A percentile compares a stretch with the other conserved stretches of the same genome.
phyloP scores from a whole-genome alignment of 805 yeast species.

The Kockiozyma suomiensis region DNA sequence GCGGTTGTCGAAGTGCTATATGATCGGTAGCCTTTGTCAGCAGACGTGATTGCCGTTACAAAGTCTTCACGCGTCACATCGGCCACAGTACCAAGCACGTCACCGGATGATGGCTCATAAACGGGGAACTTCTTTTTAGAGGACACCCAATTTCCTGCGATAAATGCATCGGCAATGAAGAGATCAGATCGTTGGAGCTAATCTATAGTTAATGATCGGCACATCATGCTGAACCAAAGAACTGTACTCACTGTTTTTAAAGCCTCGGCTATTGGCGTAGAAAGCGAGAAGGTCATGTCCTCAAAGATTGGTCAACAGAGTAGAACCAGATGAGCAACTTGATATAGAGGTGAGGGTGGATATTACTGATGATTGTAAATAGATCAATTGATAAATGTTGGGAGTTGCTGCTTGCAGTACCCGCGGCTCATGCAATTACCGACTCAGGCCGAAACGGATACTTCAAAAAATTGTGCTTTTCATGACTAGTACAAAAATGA shows the following conservation, averaged over 20 bases:
- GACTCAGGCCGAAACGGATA: neutral
- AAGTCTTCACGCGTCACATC: constrained; percentile 55
- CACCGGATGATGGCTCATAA: constrained; percentile 75
- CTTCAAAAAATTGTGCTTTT: neutral
- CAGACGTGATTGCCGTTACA: constrained; percentile 55
- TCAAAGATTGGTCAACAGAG: neutral
- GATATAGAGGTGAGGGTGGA: neutral
- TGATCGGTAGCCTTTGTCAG: constrained; percentile 48
- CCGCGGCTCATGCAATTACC: constrained; percentile 7
- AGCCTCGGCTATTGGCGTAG: constrained; percentile 7
- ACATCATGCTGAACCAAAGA: neutral
- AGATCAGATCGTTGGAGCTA: constrained; percentile 25
- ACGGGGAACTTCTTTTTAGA: constrained; percentile 40
- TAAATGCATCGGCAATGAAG: constrained; percentile 16
- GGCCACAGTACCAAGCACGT: constrained; percentile 57
- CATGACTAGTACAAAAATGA: neutral
- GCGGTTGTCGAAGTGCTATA: constrained; percentile 57
- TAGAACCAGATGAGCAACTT: neutral
- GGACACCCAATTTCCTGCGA: constrained; percentile 27
- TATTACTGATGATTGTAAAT: neutral
- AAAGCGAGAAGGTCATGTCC: constrained; percentile 5
- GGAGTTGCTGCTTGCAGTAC: neutral
- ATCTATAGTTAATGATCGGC: neutral
- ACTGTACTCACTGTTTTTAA: constrained; percentile 5
- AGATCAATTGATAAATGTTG: neutral